Conservation (phyloP, 139 green algal genomes). For the Trebouxia sp. region DNA sequence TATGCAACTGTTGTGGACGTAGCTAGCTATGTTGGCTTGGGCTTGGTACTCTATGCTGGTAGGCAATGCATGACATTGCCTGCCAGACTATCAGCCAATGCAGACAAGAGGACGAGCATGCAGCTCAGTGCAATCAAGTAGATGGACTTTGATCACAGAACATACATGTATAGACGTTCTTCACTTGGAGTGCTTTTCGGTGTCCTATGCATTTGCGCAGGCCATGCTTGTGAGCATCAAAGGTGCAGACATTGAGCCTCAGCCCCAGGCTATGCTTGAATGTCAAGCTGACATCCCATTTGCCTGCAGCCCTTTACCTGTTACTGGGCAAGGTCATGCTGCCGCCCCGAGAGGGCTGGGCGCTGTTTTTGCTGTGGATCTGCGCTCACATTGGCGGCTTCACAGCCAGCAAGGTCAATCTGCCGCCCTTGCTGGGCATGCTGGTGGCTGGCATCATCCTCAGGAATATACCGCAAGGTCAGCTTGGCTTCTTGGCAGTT, state of each 20-base stretch:
- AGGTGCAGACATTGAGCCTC: neutral
- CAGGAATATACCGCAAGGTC: constrained; percentile 41
- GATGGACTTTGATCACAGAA: neutral
- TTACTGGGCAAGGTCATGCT: constrained; percentile 29
- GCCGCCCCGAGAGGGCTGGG: constrained; percentile 23
- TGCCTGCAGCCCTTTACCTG: constrained; percentile 34
- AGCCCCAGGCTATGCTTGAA: neutral
- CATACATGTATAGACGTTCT: neutral
- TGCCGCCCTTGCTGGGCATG: constrained; percentile 55
- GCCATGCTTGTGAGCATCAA: too few relatives aligned
- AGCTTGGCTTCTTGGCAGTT: neutral
- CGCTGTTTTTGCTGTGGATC: constrained; percentile 32
- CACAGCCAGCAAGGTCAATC: constrained; percentile 5
- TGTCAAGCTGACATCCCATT: neutral
- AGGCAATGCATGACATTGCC: neutral
- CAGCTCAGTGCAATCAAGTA: neutral
- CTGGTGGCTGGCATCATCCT: constrained; percentile 46
- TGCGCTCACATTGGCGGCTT: constrained; percentile 30
- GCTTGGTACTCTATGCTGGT: constrained; percentile 26
- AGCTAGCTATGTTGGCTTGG: neutral
- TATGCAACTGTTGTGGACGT: constrained; percentile 17
- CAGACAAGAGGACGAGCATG: too few relatives aligned
- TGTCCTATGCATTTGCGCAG: too few relatives aligned
- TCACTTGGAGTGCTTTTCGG: neutral
- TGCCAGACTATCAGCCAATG: neutral